Evolutionary conservation across 1,139 yeast genomes (phyloP), one percentile per base, ranked within the genome.

Genomic region (Maudiozyma humilis): DNA sequence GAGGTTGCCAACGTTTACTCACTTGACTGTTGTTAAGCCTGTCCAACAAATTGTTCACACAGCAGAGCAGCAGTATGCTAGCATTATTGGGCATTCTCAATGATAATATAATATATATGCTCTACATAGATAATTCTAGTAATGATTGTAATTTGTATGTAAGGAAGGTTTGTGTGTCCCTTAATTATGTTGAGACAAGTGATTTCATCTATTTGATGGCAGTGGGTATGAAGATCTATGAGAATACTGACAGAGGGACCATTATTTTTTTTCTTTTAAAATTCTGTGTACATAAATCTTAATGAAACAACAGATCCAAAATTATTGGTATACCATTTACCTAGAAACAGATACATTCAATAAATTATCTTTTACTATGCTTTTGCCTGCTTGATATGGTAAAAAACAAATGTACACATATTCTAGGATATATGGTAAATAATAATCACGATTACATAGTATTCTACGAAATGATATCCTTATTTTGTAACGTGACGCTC

Each of bases 1-100:
- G 54, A 78, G 80, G 52, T 78, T 91, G 52, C 98, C 98, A 0
- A 80, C 83, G 41, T 72, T 85, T 44, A 83, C 95, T 0, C 96
- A 91, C 58, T 91, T 86, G 60, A 67, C 77, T 48, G 79, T 82
- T 0, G 83, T 88, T 46, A 76, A 83, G 17, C 76, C 81, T 10
- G 67, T 91, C 43, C 96, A 87, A 56, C 76, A 78, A 48, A 59
- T 86, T 47, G 84, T 84, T 27, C 79, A 75, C 45, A 82, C 84
- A 53, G 73, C 75, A 19, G 81, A 68, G 50, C 57, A 54, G 29
- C 68, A 68, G 44, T 69, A 68, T 47, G 69, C 67, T 3, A 62
- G 59, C 33, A 60, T 64, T 2, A 46, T 68, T 27, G 71, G 70
- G 1, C 59, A 56, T 32, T 63, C 62, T 3, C 51, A 50, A 30